Conservation (phyloP, 2,329 filamentous ascomycete genomes). For the Xylariaceae sp. region DNA sequence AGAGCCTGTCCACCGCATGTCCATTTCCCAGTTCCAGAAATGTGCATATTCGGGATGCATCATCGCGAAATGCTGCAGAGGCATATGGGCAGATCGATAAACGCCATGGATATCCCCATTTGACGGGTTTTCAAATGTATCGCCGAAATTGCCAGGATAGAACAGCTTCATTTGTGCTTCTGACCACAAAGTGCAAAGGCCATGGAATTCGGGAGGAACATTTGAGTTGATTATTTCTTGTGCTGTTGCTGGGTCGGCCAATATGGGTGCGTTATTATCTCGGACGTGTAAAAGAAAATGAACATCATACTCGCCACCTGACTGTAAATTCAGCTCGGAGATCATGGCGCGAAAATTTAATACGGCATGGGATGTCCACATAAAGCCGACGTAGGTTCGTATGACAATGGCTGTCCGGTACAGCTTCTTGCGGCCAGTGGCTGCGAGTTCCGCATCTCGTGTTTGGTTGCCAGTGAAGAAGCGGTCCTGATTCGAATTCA, state of each 20-base stretch:
- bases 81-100: slow-evolving; percentile 68
- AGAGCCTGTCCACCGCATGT: slow-evolving; percentile 68
- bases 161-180: slow-evolving; percentile 82
- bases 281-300: slow-evolving; percentile 88
- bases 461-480: slow-evolving; percentile 55
- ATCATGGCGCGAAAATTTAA: slow-evolving; percentile 84
- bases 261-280: slow-evolving; percentile 78
- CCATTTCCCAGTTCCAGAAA: slow-evolving; percentile 76
- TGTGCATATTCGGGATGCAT: slow-evolving; percentile 68
- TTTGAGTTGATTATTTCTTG: slow-evolving; percentile 71
- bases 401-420: slow-evolving; percentile 77
- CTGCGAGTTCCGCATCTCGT: slow-evolving; percentile 36
- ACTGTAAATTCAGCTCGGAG: slow-evolving; percentile 76
- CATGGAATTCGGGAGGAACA: slow-evolving; percentile 75
- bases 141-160: slow-evolving; percentile 74
- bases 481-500: slow-evolving; percentile 66
- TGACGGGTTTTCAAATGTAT: slow-evolving; percentile 65
- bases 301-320: slow-evolving; percentile 80
- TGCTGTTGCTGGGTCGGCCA: slow-evolving; percentile 77
- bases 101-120: slow-evolving; percentile 69
- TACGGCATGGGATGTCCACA: slow-evolving; percentile 78
- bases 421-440: slow-evolving; percentile 46
- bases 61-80: slow-evolving; percentile 68
- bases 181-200: slow-evolving; percentile 83
- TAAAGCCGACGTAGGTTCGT: slow-evolving; percentile 79